phyloP scores from a whole-genome alignment of 2,329 filamentous ascomycete genomes.

The Dryadomyces quercivorus region DNA sequence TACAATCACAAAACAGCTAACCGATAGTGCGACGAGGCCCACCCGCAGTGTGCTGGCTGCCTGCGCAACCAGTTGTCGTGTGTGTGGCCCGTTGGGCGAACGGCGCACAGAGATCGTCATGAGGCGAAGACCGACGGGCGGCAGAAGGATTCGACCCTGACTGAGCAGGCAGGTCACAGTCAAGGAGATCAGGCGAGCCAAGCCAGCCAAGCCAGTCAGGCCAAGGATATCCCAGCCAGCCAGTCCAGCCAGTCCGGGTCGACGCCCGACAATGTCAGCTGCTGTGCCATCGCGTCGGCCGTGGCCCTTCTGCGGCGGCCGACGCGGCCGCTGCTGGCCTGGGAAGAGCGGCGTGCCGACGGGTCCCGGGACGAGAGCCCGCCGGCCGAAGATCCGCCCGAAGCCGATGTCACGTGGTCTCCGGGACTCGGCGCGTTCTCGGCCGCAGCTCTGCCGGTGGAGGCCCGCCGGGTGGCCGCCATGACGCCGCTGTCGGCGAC shows the following conservation, averaged over 20 bases:
- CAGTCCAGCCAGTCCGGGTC: too few species aligned
- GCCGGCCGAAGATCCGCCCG: too few species aligned
- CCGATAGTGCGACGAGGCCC: constrained; percentile 11
- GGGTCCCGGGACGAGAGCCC: background rate
- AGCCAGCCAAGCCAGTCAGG: too few species aligned
- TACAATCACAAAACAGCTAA: too few species aligned
- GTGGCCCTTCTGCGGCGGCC: background rate
- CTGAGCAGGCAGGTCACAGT: too few species aligned
- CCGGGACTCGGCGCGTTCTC: background rate
- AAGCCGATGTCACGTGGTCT: background rate
- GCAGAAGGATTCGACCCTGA: too few species aligned
- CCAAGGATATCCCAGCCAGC: too few species aligned
- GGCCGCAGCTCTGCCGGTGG: background rate
- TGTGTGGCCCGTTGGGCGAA: constrained; percentile 6
- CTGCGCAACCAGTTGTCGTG: constrained; percentile 11
- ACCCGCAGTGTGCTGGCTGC: constrained; percentile 9
- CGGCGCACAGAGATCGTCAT: too few species aligned
- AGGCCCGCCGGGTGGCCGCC: constrained; percentile 5
- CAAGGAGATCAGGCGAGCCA: too few species aligned
- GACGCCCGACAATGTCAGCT: background rate
- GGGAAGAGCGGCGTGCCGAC: background rate
- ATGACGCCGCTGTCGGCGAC: constrained; percentile 11
- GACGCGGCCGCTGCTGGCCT: background rate
- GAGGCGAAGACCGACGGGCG: too few species aligned
- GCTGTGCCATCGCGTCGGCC: background rate